phyloP scores from a whole-genome alignment of 1,284 basidiomycete species.

The Athelia sp. region DNA sequence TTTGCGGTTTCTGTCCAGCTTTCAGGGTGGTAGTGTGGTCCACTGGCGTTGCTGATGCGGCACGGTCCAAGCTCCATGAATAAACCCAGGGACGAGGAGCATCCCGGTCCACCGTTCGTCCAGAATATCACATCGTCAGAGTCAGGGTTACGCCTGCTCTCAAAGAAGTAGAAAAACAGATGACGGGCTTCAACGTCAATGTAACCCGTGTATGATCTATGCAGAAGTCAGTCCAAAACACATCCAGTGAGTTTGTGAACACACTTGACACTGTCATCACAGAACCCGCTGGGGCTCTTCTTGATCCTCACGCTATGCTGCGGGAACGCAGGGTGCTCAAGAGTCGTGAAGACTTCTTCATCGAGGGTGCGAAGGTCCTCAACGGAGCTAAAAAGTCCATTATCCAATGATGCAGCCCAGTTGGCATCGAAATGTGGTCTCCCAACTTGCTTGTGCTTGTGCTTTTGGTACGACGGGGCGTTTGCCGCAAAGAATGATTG shows the following conservation, averaged over 20 bases:
- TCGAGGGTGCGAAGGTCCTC: constrained; percentile 38
- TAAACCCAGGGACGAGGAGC: constrained; percentile 51
- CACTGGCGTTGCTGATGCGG: constrained; percentile 37
- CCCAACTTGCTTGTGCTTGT: not conserved
- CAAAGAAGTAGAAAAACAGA: constrained; percentile 87
- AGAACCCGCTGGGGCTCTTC: constrained; percentile 34
- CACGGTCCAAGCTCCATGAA: constrained; percentile 70
- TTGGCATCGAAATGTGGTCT: not conserved
- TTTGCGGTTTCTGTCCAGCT: constrained; percentile 70
- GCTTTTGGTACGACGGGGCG: not conserved
- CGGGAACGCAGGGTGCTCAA: constrained; percentile 50
- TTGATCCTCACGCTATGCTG: constrained; percentile 51
- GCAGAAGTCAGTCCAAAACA: not conserved
- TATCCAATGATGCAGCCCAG: not conserved
- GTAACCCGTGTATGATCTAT: constrained; percentile 45
- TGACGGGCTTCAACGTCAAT: constrained; percentile 69
- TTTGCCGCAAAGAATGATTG: not conserved
- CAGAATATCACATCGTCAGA: constrained; percentile 66
- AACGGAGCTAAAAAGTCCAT: constrained; percentile 35
- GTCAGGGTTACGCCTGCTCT: constrained; percentile 64
- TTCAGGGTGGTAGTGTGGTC: constrained; percentile 48
- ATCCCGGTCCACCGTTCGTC: constrained; percentile 62
- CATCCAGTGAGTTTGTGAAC: constrained; percentile 4
- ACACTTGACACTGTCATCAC: constrained; percentile 48
- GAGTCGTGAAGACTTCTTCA: constrained; percentile 37